Conservation (phyloP, 2,329 filamentous ascomycete species). For the Fusarium sp. region DNA sequence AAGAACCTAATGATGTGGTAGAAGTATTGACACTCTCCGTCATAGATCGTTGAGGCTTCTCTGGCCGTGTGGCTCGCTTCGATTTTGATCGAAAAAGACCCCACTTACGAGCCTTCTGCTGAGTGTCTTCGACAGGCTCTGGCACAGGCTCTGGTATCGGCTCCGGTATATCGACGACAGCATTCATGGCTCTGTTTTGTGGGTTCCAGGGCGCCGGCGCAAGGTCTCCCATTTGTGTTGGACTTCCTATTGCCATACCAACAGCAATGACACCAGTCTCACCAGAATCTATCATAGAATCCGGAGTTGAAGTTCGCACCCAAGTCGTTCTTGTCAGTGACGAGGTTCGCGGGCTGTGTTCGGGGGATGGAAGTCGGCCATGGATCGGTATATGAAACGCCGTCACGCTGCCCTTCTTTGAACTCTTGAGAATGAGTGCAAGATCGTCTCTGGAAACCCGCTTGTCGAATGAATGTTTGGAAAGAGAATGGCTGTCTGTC, state of each 20-base stretch:
- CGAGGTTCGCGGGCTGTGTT: slow-evolving; percentile 53
- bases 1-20: slow-evolving; percentile 32
- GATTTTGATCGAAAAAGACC: slow-evolving; percentile 65
- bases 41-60: slow-evolving; percentile 40
- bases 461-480: slow-evolving; percentile 48
- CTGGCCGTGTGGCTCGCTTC: slow-evolving; percentile 44
- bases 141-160: slow-evolving; percentile 22
- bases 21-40: slow-evolving; percentile 42
- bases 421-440: slow-evolving; percentile 46
- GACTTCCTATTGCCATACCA: slow-evolving; percentile 81
- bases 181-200: slow-evolving; percentile 43
- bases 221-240: slow-evolving; percentile 57
- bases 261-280: slow-evolving; percentile 61
- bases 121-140: slow-evolving; percentile 48
- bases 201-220: slow-evolving; percentile 47
- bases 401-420: slow-evolving; percentile 50
- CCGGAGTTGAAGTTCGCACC: slow-evolving; percentile 56
- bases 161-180: slow-evolving; percentile 35
- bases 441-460: slow-evolving; percentile 60
- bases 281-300: slow-evolving; percentile 53
- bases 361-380: slow-evolving; percentile 57
- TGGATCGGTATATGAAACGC: slow-evolving; percentile 57
- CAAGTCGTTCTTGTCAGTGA: slow-evolving; percentile 48
- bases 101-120: slow-evolving; percentile 66
- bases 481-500: slow-evolving; percentile 26